Conservation (phyloP, 495 filamentous ascomycete genomes). For the Aspergillus ostianus region DNA sequence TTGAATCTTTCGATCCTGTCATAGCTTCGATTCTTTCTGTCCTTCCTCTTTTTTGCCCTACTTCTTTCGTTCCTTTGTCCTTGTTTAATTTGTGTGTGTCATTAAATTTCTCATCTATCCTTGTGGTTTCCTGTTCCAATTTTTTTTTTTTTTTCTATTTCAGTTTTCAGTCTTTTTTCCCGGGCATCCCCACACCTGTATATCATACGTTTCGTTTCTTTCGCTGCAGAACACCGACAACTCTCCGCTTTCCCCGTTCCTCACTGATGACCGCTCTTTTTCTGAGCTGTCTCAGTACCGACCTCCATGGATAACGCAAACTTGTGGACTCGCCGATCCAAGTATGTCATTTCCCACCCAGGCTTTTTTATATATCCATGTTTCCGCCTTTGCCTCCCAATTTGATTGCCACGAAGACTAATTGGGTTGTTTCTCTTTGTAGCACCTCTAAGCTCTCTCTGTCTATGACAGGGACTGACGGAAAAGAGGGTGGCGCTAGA, state of each 20-base stretch:
- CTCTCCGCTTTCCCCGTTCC: constrained; percentile 22
- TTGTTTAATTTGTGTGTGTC: constrained; percentile 2
- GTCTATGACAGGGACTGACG: constrained; percentile 64
- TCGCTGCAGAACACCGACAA: constrained; percentile 22
- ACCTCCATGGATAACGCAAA: constrained; percentile 63
- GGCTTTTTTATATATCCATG: constrained; percentile 11
- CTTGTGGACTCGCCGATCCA: constrained; percentile 89
- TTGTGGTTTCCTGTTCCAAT: constrained; percentile 25
- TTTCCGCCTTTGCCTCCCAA: background rate
- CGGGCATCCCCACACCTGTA: background rate
- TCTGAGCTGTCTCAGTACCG: constrained; percentile 40
- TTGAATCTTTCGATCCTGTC: constrained; percentile 10
- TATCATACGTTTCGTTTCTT: constrained; percentile 2
- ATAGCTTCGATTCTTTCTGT: constrained; percentile 10
- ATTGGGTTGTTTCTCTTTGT: constrained; percentile 4
- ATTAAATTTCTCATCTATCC: constrained; percentile 5
- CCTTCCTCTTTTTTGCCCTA: constrained; percentile 2
- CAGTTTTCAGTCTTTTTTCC: constrained; percentile 13
- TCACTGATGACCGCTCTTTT: constrained; percentile 44
- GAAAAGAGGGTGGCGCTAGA: constrained; percentile 58
- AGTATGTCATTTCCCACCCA: constrained; percentile 55
- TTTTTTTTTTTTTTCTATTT: constrained; percentile 29
- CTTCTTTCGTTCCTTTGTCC: background rate
- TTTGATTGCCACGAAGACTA: background rate
- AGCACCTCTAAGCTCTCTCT: constrained; percentile 89